Evolutionary conservation across 805 yeast genomes (phyloP).

Genomic region (Monosporozyma aquatica): DNA sequence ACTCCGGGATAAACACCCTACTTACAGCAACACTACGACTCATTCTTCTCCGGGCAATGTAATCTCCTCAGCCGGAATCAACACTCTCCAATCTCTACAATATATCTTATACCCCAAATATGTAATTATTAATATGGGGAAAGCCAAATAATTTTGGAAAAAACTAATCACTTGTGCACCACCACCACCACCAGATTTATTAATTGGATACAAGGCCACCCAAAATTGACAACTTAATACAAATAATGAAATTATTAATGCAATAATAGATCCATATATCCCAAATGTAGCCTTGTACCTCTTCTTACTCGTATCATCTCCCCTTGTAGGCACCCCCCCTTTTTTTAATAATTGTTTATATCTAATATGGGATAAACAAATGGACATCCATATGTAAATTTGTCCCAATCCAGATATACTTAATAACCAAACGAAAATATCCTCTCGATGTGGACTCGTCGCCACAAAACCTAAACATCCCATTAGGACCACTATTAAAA

Average conservation of each 20-base stretch:
- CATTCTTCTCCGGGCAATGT: slow-evolving; percentile 34
- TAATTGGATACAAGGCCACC: slow-evolving; percentile 57
- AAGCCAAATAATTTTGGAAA: slow-evolving; percentile 45
- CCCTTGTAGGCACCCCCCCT: too few species aligned
- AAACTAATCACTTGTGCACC: slow-evolving; percentile 34
- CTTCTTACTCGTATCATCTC: too few species aligned
- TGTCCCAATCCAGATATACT: slow-evolving; percentile 73
- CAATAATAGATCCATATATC: slow-evolving; percentile 55
- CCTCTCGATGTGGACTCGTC: slow-evolving; percentile 47
- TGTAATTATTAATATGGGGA: slow-evolving; percentile 36
- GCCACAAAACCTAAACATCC: slow-evolving; percentile 56
- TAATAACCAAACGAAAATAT: slow-evolving; percentile 64
- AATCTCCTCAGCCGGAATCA: slow-evolving; percentile 37
- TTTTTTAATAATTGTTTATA: slow-evolving; percentile 70
- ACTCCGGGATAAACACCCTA: neutral
- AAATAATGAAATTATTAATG: slow-evolving; percentile 41
- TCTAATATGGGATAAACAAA: slow-evolving; percentile 58
- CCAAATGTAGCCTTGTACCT: too few species aligned
- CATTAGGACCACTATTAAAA: slow-evolving; percentile 34
- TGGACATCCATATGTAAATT: slow-evolving; percentile 73
- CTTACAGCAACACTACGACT: neutral
- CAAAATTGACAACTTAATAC: slow-evolving; percentile 62
- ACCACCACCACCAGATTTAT: slow-evolving; percentile 22
- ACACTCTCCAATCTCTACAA: slow-evolving; percentile 25
- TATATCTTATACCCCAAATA: slow-evolving; percentile 40